Base-by-base conservation (phyloP, 2,329 filamentous ascomycete genomes). In the Cytospora leucostoma region DNA sequence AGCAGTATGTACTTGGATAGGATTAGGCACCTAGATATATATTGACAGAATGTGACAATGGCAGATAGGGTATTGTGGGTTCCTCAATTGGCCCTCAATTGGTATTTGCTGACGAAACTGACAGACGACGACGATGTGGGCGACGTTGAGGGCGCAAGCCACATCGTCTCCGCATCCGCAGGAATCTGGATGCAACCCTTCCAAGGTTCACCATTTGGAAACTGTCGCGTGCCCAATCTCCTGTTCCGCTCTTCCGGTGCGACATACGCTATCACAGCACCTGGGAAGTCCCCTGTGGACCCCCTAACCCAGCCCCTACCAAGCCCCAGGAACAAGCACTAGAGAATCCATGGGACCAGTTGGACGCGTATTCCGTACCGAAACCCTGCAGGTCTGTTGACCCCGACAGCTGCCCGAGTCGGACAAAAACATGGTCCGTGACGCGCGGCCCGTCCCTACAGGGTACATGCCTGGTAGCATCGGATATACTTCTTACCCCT, bases 191-290 rank as follows among this genome's bases (percentile, higher is more conserved):
- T 21, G 5, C 17, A 12, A 27, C 47, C n/a, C n/a, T n/a, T n/a
- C n/a, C n/a, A n/a, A n/a, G n/a, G n/a, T n/a, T n/a, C n/a, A n/a
- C n/a, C n/a, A n/a, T n/a, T n/a, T n/a, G n/a, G n/a, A n/a, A n/a
- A n/a, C n/a, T 51, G 58, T 61, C 58, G 58, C 58, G 58, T 61
- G 58, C 58, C 53, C 58, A 61, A 55, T 61, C 51, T 61, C 58
- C 51, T 61, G 34, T 61, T 55, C 38, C 51, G 58, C 54, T 37
- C 37, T 60, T 61, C 34, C 58, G 50, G 38, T 55, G 58, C 37
- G 49, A 37, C 58, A 33, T 44, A 27, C n/a, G n/a, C n/a, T n/a
- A 49, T n/a, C 13, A 13, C 51, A 37, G 49, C 49, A 49, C 57
- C 52, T 35, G 49, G 33, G 13, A 32, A 54, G 34, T 54, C n/a